A percentile compares a stretch with the other conserved stretches of the same genome.
phyloP scores from a whole-genome alignment of 1,284 basidiomycete species.

The Mycosarcoma mackinlayi region DNA sequence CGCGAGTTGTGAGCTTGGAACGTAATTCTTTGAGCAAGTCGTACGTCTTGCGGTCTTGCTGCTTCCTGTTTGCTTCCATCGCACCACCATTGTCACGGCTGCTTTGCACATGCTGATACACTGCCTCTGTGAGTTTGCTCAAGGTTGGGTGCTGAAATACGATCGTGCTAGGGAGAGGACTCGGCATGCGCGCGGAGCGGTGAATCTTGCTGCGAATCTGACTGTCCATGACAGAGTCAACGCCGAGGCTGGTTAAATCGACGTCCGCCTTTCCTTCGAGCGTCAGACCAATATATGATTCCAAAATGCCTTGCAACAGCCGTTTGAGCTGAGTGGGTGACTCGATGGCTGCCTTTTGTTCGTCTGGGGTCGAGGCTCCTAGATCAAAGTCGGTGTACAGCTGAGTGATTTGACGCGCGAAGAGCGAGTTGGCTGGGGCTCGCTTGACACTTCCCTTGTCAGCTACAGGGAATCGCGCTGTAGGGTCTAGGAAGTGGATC shows the following conservation, averaged over 20 bases:
- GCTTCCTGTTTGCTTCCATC: conserved; percentile 31
- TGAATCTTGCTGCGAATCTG: conserved; percentile 70
- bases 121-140: conserved; percentile 62
- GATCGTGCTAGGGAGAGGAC: conserved; percentile 64
- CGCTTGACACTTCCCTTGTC: conserved; percentile 49
- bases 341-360: conserved; percentile 14
- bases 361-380: conserved; percentile 27
- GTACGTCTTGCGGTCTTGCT: conserved; percentile 55
- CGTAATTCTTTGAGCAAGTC: conserved; percentile 19
- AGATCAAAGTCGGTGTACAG: conserved; percentile 44
- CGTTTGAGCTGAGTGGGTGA: conserved; percentile 11
- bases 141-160: conserved; percentile 72
- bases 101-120: conserved; percentile 19
- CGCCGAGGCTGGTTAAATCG: conserved; percentile 70
- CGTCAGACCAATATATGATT: conserved; percentile 56
- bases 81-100: neutral
- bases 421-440: conserved; percentile 21
- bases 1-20: conserved; percentile 15
- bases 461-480: conserved; percentile 20
- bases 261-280: conserved; percentile 62
- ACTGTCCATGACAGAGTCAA: conserved; percentile 75
- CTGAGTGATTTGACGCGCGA: conserved; percentile 23
- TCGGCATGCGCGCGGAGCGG: conserved; percentile 19
- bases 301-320: conserved; percentile 24
- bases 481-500: conserved; percentile 23